Base-by-base conservation (phyloP, 2,329 filamentous ascomycete species). In the Ceratocystis huliohia region DNA sequence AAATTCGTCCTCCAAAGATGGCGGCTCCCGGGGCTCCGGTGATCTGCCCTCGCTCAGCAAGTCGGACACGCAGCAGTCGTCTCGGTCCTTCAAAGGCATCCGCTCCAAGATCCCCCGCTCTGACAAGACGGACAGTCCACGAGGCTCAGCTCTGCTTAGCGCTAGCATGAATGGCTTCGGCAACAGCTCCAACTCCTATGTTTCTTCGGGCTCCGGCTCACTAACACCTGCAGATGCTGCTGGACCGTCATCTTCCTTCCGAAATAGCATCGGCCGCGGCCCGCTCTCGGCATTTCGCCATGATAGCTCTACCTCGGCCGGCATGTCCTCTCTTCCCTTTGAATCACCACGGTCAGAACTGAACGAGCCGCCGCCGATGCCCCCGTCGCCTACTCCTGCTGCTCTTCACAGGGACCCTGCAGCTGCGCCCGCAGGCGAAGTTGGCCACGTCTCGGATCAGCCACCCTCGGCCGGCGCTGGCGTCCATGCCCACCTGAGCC, bases 11-110 rank as follows among this genome's bases (percentile, higher is more conserved):
- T 66, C 63, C 64, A 68, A 68, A 46, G 67, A 68, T 37, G 63
- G 62, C 50, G 56, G 66, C 67, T 50, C 50, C 50, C 30, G 50
- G 17, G 37, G 30, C 48, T 45, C 50, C 17, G 28, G 56, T 8
- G 67, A 68, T 41, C 30, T 68, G 75, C 93, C 92, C 33, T 96
- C 93, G 33, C 93, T 97, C 74, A 89, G 87, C 77, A 88, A 88
- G 74, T 91, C 91, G 66, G 93, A 97, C 74, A 97, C 93, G 33
- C 93, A 92, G 75, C 92, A 96, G 70, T 96, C 91, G 5, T 85
- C 88, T 41, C 88, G 91, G 70, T 96, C 92, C 3, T 86, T 96
- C 75, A 85, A 89, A 71, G 88, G 86, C 48, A 83, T 97, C 71
- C 84, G 90, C 68, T 95, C 91, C 69, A 96, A 96, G 78, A 96